Evolutionary conservation across 208 protist species (phyloP), one percentile per base, ranked within the genome.

Genomic region (Endotrypanum monterogeii): DNA sequence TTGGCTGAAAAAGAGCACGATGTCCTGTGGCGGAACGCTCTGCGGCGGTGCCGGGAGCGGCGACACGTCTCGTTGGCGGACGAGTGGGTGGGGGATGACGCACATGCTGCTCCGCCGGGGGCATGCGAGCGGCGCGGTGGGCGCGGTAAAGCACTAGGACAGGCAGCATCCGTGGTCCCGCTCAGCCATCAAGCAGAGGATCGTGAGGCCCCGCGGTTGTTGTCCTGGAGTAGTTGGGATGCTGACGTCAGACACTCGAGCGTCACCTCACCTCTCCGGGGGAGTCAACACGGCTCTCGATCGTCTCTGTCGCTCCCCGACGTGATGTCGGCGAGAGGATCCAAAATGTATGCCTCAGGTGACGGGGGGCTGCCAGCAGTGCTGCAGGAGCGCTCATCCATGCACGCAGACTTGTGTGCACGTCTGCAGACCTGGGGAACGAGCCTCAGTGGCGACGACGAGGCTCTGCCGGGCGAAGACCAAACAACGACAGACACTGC

Each of bases 1-100:
- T 41, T 79, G 30, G 69, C 77, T 1, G 73, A 69, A 44, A 82
- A 89, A 54, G 82, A 81, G 71, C 71, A 85, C 16, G 80, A 83
- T 28, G 81, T 86, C 11, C 83, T 73, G 35, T 62, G 77, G 12
- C 67, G 74, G n/a, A 83, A 85, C 52, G 41, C 73, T 32, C 74
- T 91, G 23, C 50, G 62, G 30, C 76, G 35, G 46, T 74, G 11
- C 69, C 80, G 79, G n/a, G 65, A 76, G 32, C 78, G 81, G 8
- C 74, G 76, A 44, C 73, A 32, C 11, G 51, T 30, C 9, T 8
- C 70, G 7, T 32, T 32, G 12, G 18, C 73, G 18, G n/a, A 51
- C 51, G 51, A 56, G 30, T 70, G 61, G 20, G 46, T 11, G 35
- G 44, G 39, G 28, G 60, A 25, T 7, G 48, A 7, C 51, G 11